phyloP scores from a whole-genome alignment of 73 alveolate genomes.

The Paramecium sonneborni region DNA sequence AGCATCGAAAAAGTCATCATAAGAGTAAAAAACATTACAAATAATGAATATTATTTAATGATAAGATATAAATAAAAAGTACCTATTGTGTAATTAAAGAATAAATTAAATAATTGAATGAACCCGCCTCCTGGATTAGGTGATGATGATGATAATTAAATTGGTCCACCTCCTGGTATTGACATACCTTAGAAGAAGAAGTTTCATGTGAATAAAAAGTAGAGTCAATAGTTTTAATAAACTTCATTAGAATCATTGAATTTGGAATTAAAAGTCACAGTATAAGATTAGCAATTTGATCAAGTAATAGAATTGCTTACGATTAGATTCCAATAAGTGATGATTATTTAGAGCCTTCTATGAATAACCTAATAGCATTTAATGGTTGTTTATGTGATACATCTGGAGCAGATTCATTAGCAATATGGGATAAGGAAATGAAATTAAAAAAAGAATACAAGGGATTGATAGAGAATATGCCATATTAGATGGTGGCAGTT shows the following conservation, averaged over 20 bases:
- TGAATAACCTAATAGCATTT: constrained; percentile 21
- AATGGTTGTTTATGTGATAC: constrained; percentile 46
- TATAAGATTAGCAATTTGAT: constrained; percentile 39
- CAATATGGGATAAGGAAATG: constrained; percentile 23
- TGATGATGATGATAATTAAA: not conserved
- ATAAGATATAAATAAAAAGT: not conserved
- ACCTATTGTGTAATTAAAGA: not conserved
- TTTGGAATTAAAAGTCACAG: constrained; percentile 27
- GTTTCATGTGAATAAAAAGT: not conserved
- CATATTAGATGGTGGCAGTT: not conserved
- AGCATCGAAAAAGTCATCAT: not conserved
- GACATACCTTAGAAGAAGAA: not conserved
- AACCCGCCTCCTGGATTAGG: constrained; percentile 55
- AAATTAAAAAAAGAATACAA: not conserved
- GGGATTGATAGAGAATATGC: constrained; percentile 44
- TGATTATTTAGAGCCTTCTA: constrained; percentile 35
- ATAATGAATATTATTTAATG: not conserved
- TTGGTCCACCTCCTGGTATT: constrained; percentile 56
- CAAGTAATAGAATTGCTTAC: not conserved
- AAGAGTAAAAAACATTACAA: constrained; percentile 38
- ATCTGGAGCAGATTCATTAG: constrained; percentile 47
- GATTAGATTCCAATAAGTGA: constrained; percentile 29
- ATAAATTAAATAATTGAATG: not conserved
- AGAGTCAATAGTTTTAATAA: not conserved
- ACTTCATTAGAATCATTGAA: constrained; percentile 43